phyloP scores from a whole-genome alignment of 139 green algal species.

The Picochlorum sp. region DNA sequence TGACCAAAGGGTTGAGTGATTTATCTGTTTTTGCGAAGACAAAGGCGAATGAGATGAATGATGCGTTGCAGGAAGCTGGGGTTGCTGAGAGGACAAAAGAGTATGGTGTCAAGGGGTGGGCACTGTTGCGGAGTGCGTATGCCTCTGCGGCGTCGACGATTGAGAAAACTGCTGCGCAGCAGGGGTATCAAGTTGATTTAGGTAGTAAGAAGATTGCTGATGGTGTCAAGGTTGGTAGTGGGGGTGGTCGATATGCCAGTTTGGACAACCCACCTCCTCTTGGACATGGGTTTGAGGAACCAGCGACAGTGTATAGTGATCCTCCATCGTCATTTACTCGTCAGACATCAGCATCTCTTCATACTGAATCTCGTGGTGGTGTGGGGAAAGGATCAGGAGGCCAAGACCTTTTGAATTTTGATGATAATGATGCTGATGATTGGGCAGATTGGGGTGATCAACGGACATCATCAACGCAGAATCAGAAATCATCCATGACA shows the following conservation, averaged over 20 bases:
- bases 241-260: not conserved
- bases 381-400: not conserved
- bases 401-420: not conserved
- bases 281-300: not conserved
- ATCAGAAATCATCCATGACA: too few relatives aligned
- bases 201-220: slow-evolving; percentile 22
- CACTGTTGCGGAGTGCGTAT: slow-evolving; percentile 37
- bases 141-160: slow-evolving; percentile 29
- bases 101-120: slow-evolving; percentile 35
- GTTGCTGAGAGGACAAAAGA: slow-evolving; percentile 40
- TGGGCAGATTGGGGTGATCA: slow-evolving; percentile 4
- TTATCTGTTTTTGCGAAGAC: slow-evolving; percentile 30
- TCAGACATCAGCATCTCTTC: too few relatives aligned
- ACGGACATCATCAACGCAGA: not conserved
- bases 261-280: not conserved
- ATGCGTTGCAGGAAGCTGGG: slow-evolving; percentile 11
- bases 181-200: slow-evolving; percentile 44
- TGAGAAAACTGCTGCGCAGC: slow-evolving; percentile 30
- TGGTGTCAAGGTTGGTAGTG: not conserved
- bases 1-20: slow-evolving; percentile 51
- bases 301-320: too few relatives aligned
- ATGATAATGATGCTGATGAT: not conserved
- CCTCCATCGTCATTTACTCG: too few relatives aligned
- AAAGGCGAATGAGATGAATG: not conserved
- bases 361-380: too few relatives aligned